Percentiles rank a stretch among this genome's conserved stretches.
These are phyloP conservation scores for Tricholoma saponaceum DNA, from an alignment of 768 basidiomycete species.

Conservation along the genomic window DNA sequence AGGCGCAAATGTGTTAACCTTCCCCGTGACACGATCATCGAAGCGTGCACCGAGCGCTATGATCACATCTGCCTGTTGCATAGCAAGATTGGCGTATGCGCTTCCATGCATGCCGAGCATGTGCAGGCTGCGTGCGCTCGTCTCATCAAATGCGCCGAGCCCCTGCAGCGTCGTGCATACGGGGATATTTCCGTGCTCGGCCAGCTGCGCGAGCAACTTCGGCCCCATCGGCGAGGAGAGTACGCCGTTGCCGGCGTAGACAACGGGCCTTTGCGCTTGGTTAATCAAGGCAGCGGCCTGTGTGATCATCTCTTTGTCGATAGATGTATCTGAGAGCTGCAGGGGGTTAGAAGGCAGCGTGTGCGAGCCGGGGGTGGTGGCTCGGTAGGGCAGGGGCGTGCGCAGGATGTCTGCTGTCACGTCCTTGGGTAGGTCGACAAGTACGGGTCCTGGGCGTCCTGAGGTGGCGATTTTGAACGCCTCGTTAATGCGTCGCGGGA, in stretches of 20 bases:
- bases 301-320: conserved; percentile 63
- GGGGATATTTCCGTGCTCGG: conserved; percentile 88
- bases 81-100: conserved; percentile 96
- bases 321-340: conserved; percentile 48
- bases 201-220: conserved; percentile 70
- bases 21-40: conserved; percentile 97
- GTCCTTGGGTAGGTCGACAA: conserved; percentile 99
- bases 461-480: conserved; percentile 99
- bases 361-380: conserved; percentile 75
- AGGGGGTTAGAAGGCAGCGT: conserved; percentile 76
- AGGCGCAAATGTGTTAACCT: conserved; percentile 85
- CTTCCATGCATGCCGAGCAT: conserved; percentile 99
- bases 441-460: conserved; percentile 94
- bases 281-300: conserved; percentile 92
- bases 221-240: conserved; percentile 82
- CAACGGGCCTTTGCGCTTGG: conserved; percentile 82
- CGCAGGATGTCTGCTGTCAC: conserved; percentile 91
- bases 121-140: conserved; percentile 78
- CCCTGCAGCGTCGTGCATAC: conserved; percentile 97
- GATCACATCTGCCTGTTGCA: conserved; percentile 97
- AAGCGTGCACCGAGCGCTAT: conserved; percentile 96
- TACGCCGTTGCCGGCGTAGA: conserved; percentile 92
- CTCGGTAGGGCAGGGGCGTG: conserved; percentile 79
- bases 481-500: conserved; percentile 95
- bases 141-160: conserved; percentile 93